A percentile compares a stretch with the other conserved stretches of the same genome.
Evolutionary conservation across 352 stramenopile species (phyloP).

Genomic region (Phytophthora lateralis): DNA sequence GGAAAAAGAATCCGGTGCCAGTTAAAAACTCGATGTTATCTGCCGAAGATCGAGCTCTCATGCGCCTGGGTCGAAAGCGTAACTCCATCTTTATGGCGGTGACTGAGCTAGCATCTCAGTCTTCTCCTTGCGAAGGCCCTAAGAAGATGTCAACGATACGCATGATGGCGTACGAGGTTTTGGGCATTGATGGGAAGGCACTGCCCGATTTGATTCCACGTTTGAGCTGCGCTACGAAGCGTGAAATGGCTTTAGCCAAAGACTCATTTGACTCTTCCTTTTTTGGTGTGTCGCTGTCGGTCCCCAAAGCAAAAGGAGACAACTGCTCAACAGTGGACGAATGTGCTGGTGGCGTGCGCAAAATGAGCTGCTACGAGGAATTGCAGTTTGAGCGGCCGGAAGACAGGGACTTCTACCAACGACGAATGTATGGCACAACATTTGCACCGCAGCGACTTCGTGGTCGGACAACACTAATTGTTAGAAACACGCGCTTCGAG

Average conservation of each 20-base stretch:
- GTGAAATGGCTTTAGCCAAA: slow-evolving; percentile 20
- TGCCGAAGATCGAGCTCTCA: slow-evolving; percentile 40
- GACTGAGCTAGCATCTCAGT: slow-evolving; percentile 6
- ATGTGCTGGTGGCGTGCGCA: neutral
- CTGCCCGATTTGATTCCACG: slow-evolving; percentile 25
- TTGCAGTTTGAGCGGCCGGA: slow-evolving; percentile 41
- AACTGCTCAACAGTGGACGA: neutral
- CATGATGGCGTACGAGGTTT: slow-evolving; percentile 29
- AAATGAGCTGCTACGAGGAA: slow-evolving; percentile 41
- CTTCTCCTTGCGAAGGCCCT: neutral
- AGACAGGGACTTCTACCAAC: slow-evolving; percentile 50
- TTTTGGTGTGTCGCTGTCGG: slow-evolving; percentile 28
- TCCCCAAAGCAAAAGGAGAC: slow-evolving; percentile 19
- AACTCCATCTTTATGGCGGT: slow-evolving; percentile 50
- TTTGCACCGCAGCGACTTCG: slow-evolving; percentile 51
- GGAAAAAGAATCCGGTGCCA: slow-evolving; percentile 49
- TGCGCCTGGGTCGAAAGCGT: slow-evolving; percentile 43
- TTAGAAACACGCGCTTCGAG: slow-evolving; percentile 44
- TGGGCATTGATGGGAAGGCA: slow-evolving; percentile 15
- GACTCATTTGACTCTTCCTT: slow-evolving; percentile 19
- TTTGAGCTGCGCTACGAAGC: slow-evolving; percentile 22
- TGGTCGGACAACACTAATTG: slow-evolving; percentile 39
- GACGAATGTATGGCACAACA: slow-evolving; percentile 54
- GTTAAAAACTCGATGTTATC: slow-evolving; percentile 25
- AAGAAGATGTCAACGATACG: slow-evolving; percentile 3